Base-by-base conservation (phyloP, 768 basidiomycete species). In the Phanerodontia chrysosporium region DNA sequence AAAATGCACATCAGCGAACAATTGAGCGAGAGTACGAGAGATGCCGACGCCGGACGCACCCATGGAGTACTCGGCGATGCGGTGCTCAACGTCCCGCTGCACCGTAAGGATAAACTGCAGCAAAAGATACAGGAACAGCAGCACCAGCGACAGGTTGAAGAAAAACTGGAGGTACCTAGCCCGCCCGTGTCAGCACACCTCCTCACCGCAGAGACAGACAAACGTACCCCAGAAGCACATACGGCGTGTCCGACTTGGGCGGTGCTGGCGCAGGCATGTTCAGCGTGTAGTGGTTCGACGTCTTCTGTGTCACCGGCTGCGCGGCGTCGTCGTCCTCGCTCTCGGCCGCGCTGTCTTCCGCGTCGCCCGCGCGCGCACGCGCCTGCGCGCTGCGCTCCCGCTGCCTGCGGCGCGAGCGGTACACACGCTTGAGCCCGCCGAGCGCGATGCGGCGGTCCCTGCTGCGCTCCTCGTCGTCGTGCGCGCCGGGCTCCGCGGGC, bases 111-210 rank as follows among this genome's bases (percentile, higher is more conserved):
- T 87, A 74, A 95, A 94, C 69, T 90, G 87, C 49, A 95, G 74
- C 46, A 89, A 77, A 59, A 98, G 79, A 69, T 95, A 97, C 62
- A 99, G 75, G 67, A 92, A 89, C 49, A 95, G 76, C 42, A 91
- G 66, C 49, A 94, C 84, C 36, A 98, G 81, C 6, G 90, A 86
- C 24, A 91, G 75, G 72, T 98, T 97, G 77, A 97, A 97, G 73
- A 91, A 85, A 74, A 98, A 92, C 70, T 98, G 96, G 22, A 96
- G 77, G 72, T 98, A 98, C 61, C 92, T 91, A 61, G 27, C 18
- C 1, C 12, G 25, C 29, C 22, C 44, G 58, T 2, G 13, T 45
- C 29, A n/a, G 35, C 25, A 27, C 29, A 9, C 7, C 42, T 58
- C 45, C 53, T 51, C 52, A 58, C 27, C 57, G 54, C 67, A 60